phyloP scores from a whole-genome alignment of 2,329 filamentous ascomycete genomes.

The Colletotrichum gigasporum region DNA sequence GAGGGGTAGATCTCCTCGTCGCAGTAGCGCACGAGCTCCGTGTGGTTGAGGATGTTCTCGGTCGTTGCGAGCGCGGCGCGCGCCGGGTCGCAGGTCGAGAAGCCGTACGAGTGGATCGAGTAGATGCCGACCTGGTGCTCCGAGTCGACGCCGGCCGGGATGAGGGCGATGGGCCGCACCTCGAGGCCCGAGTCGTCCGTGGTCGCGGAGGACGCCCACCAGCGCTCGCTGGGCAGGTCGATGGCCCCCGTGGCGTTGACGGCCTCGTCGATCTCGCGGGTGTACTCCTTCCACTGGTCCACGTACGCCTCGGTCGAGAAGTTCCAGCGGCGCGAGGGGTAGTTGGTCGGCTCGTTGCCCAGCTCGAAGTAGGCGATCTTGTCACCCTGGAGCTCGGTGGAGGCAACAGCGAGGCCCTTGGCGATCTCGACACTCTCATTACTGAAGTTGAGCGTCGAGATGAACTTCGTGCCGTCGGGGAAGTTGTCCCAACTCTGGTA shows the following conservation, averaged over 20 bases:
- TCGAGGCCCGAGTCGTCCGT: slow-evolving; percentile 32
- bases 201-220: slow-evolving; percentile 35
- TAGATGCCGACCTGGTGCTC: slow-evolving; percentile 31
- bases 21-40: slow-evolving; percentile 26
- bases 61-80: slow-evolving; percentile 12
- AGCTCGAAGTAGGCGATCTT: slow-evolving; percentile 32
- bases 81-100: slow-evolving; percentile 22
- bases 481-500: slow-evolving; percentile 31
- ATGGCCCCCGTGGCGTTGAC: slow-evolving; percentile 13
- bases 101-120: slow-evolving; percentile 28
- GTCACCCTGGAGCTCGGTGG: slow-evolving; percentile 19
- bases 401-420: slow-evolving; percentile 30
- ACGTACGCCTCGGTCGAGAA: slow-evolving; percentile 28
- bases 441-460: slow-evolving; percentile 33
- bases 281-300: slow-evolving; percentile 17
- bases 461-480: slow-evolving; percentile 27
- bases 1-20: slow-evolving; percentile 26
- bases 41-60: slow-evolving; percentile 28
- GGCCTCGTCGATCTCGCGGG: slow-evolving; percentile 8
- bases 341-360: slow-evolving; percentile 34
- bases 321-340: slow-evolving; percentile 23
- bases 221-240: slow-evolving; percentile 2
- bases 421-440: slow-evolving; percentile 34
- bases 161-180: slow-evolving; percentile 31
- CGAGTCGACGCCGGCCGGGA: slow-evolving; percentile 31